Evolutionary conservation across 306 rosid species (phyloP).

Genomic region (Purshia tridentata): DNA sequence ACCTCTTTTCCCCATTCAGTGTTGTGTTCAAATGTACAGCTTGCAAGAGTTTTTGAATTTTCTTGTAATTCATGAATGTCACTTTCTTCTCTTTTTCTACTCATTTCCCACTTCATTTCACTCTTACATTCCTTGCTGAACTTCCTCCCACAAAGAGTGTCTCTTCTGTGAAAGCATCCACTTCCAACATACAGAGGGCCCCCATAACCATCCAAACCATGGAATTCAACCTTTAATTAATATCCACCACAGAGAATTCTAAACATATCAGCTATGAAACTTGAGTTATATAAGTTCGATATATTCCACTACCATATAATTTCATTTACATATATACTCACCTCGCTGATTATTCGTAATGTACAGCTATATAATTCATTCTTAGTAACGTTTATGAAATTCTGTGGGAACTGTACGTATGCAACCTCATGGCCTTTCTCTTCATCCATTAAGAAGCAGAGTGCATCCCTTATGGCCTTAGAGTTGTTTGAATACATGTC

Average conservation of each 20-base stretch:
- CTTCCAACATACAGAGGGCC: conserved; percentile 69
- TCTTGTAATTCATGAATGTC: conserved; percentile 41
- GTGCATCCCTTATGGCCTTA: conserved; percentile 59
- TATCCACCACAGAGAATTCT: neutral
- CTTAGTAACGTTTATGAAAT: conserved; percentile 47
- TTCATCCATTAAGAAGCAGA: conserved; percentile 83
- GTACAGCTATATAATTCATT: conserved; percentile 53
- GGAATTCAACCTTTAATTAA: conserved; percentile 49
- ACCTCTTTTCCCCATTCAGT: conserved; percentile 86
- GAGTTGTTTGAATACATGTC: conserved; percentile 83
- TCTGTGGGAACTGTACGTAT: conserved; percentile 69
- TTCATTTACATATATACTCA: conserved; percentile 24
- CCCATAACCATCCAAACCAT: conserved; percentile 66
- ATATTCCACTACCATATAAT: neutral
- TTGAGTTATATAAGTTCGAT: neutral
- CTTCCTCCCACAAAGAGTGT: conserved; percentile 57
- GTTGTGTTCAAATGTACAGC: conserved; percentile 62
- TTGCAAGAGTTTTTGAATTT: conserved; percentile 56
- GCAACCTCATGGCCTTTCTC: conserved; percentile 68
- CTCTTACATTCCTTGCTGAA: conserved; percentile 30
- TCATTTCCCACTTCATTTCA: conserved; percentile 34
- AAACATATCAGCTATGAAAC: neutral
- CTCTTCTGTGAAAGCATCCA: conserved; percentile 81
- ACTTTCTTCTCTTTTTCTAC: conserved; percentile 20
- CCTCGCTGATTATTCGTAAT: conserved; percentile 30